phyloP scores from a whole-genome alignment of 441 rosid genomes.

The Theobroma grandiflorum region DNA sequence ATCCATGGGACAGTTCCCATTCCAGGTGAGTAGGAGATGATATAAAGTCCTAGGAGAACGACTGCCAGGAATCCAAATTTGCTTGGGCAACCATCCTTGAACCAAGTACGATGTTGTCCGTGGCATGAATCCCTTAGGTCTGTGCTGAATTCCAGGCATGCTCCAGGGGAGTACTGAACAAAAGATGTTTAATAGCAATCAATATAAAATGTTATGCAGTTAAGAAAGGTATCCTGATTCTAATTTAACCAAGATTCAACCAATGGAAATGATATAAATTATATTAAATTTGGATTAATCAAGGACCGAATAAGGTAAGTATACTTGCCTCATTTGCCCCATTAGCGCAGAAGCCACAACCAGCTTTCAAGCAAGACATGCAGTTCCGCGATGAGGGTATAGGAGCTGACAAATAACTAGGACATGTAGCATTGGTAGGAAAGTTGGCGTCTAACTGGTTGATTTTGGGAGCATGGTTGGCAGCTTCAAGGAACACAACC shows the following conservation, averaged over 20 bases:
- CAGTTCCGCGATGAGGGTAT: constrained; percentile 60
- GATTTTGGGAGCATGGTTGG: constrained; percentile 59
- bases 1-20: constrained; percentile 93
- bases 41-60: constrained; percentile 66
- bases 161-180: constrained; percentile 64
- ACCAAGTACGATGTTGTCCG: constrained; percentile 50
- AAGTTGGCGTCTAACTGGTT: constrained; percentile 46
- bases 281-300: too few relatives aligned
- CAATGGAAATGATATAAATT: too few relatives aligned
- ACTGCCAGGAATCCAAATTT: constrained; percentile 69
- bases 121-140: constrained; percentile 38
- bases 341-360: constrained; percentile 70
- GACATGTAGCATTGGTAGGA: constrained; percentile 68
- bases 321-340: constrained; percentile 43
- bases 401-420: constrained; percentile 37
- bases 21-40: constrained; percentile 75
- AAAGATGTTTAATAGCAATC: not conserved
- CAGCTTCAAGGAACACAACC: constrained; percentile 59
- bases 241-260: not conserved
- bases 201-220: not conserved
- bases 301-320: not conserved
- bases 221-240: not conserved
- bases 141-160: constrained; percentile 58
- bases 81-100: constrained; percentile 81
- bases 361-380: constrained; percentile 67